Evolutionary conservation across 1,139 yeast species (phyloP).

Genomic region (Kodamaea derodonti): DNA sequence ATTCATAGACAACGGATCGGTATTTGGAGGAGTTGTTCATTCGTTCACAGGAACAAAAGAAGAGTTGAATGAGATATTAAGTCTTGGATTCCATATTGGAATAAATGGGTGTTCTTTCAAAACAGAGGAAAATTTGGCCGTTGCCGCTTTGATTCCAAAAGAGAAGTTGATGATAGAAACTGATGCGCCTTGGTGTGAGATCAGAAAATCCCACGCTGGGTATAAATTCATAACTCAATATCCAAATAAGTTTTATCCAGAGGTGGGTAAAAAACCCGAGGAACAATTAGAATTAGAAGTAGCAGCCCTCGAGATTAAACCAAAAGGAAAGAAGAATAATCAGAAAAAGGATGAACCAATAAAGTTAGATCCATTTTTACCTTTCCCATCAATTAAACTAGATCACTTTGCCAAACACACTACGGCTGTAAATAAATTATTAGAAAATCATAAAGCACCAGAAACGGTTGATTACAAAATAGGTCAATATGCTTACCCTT

Average conservation of each 20-base stretch:
- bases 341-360: conserved; percentile 13
- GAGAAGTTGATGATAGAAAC: conserved; percentile 78
- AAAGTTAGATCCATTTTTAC: conserved; percentile 46
- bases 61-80: conserved; percentile 52
- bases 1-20: conserved; percentile 39
- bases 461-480: conserved; percentile 9
- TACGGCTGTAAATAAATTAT: conserved; percentile 6
- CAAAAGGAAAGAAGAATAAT: conserved; percentile 8
- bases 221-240: conserved; percentile 50
- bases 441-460: conserved; percentile 12
- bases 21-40: conserved; percentile 71
- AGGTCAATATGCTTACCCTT: conserved; percentile 42
- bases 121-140: conserved; percentile 67
- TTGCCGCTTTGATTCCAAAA: conserved; percentile 63
- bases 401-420: conserved; percentile 46
- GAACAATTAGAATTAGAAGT: not conserved
- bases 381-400: conserved; percentile 62
- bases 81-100: conserved; percentile 68
- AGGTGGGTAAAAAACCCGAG: conserved; percentile 12
- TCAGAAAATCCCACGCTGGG: conserved; percentile 78
- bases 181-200: conserved; percentile 98
- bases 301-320: not conserved
- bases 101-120: conserved; percentile 91
- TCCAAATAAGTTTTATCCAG: conserved; percentile 56
- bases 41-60: conserved; percentile 84